Base-by-base conservation (phyloP, 768 basidiomycete genomes). In the Gymnopilus junonius region DNA sequence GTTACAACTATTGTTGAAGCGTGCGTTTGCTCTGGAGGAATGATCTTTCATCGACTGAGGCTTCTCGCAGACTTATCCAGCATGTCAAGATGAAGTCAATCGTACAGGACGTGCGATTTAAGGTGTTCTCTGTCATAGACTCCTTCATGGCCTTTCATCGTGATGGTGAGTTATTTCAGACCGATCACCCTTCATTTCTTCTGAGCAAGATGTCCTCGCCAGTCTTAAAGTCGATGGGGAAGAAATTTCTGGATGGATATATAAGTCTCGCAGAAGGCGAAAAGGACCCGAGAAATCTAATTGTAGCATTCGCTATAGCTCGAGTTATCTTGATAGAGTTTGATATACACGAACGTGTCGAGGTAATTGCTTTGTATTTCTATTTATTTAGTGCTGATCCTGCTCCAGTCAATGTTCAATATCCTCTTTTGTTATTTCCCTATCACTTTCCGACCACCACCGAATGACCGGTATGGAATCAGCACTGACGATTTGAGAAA, bases 341-440 rank as follows among this genome's bases (percentile, higher is more conserved):
- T 68, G 91, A 97, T 63, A 85, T 94, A 34, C 77, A 84, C 17
- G 78, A 83, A 37, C 81, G 87, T 62, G 80, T 94, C 35, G 96
- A 99, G 79, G 97, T 95, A 69, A 64, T 85, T 70, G 27, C 8
- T 23, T 23, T 34, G 17, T 25, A 17, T 15, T 31, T 20, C 50
- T 5, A 17, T 31, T 50, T 46, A 58, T 65, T 27, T 68, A 12
- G 14, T 4, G 23, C 14, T 58, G 48, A 45, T 12, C 27, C 1
- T 46, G 20, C 31, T 6, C 8, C 67, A 98, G 95, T 86, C 90
- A 55, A 80, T 99, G 51, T 99, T 97, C 78, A 94, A 98, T 70
- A 89, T 98, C 72, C 92, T 90, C 0, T 99, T 96, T 75, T 99
- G 97, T 74, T 99, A 99, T 75, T 99, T 98, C 77, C 97, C 97